Base-by-base conservation (phyloP, 495 filamentous ascomycete genomes). In the Aspergillus mulundensis region DNA sequence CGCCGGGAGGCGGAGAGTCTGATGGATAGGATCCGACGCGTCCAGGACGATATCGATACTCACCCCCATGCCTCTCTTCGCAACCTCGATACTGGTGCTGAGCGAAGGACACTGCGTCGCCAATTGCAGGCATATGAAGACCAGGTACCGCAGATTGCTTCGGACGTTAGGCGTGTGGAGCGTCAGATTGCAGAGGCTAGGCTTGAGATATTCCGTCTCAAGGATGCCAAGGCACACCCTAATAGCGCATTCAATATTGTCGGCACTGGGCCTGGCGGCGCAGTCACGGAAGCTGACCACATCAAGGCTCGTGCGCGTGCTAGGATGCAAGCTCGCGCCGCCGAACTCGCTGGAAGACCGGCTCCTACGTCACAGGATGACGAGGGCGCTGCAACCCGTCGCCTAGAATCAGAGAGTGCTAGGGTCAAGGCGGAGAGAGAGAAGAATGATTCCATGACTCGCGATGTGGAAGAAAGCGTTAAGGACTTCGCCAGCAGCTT, bases 291-390 rank as follows among this genome's bases (percentile, higher is more conserved):
- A 69, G 86, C 90, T 0, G 95, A 99, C 71, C 81, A 93, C 24
- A 84, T 97, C 48, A 96, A 96, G 72, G 95, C 95, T 20, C 85
- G 92, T 47, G 92, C 95, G 30, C 95, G 90, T 69, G 92, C 92
- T 38, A 94, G 96, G 82, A 97, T 99, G 94, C 92, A 97, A 74
- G 91, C 96, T 58, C 87, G 93, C 40, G 89, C 93, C 61, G 95
- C 95, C 47, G 93, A 92, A 36, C 74, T 99, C 60, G 88, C 91
- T 42, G 95, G 95, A 36, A 87, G 85, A 66, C 88, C 90, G 59
- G 71, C 85, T 23, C 72, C 77, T 14, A 70, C 77, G 11, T 74
- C 71, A 46, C 80, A 81, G 36, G 84, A 89, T 54, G 88, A 91
- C 64, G 78, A 84, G 6, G 89, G 83, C 53, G 89, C 90, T 10